Evolutionary conservation across 768 basidiomycete genomes (phyloP).

Genomic region (Agrocybe praecox): DNA sequence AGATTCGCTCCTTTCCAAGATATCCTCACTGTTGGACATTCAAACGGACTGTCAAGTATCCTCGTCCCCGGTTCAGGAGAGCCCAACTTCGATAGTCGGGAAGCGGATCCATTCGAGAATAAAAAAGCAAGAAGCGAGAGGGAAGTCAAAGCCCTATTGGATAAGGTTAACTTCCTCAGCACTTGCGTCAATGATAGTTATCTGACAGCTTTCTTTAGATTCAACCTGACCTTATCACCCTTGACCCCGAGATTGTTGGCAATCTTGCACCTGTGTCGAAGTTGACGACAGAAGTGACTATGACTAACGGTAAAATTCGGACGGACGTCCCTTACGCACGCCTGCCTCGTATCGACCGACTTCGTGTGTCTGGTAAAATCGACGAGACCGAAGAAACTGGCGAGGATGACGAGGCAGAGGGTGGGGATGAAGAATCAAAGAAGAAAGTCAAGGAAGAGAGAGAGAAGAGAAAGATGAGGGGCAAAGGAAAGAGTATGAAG

Average conservation of each 20-base stretch:
- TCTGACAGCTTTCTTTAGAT: slow-evolving; percentile 47
- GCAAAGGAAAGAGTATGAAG: slow-evolving; percentile 86
- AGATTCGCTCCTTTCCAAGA: slow-evolving; percentile 93
- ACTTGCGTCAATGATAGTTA: background rate
- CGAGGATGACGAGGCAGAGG: slow-evolving; percentile 38
- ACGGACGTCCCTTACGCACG: slow-evolving; percentile 64
- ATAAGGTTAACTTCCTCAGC: slow-evolving; percentile 60
- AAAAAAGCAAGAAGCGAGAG: slow-evolving; percentile 80
- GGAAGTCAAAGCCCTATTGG: slow-evolving; percentile 88
- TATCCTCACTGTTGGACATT: slow-evolving; percentile 78
- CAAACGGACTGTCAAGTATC: slow-evolving; percentile 78
- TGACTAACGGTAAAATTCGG: slow-evolving; percentile 33
- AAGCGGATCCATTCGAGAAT: slow-evolving; percentile 95
- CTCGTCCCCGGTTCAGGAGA: slow-evolving; percentile 93
- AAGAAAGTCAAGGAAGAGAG: slow-evolving; percentile 37
- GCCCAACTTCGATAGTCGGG: slow-evolving; percentile 90
- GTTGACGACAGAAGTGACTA: slow-evolving; percentile 48
- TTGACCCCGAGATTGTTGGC: slow-evolving; percentile 79
- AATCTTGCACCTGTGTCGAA: slow-evolving; percentile 64
- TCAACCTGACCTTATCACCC: slow-evolving; percentile 88
- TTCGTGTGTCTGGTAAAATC: slow-evolving; percentile 73
- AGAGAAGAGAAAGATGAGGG: slow-evolving; percentile 83
- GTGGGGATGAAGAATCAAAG: slow-evolving; percentile 38
- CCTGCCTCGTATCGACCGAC: slow-evolving; percentile 77
- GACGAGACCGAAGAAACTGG: slow-evolving; percentile 63